Conservation (phyloP, 352 stramenopile species). For the Pythium aphanidermatum region DNA sequence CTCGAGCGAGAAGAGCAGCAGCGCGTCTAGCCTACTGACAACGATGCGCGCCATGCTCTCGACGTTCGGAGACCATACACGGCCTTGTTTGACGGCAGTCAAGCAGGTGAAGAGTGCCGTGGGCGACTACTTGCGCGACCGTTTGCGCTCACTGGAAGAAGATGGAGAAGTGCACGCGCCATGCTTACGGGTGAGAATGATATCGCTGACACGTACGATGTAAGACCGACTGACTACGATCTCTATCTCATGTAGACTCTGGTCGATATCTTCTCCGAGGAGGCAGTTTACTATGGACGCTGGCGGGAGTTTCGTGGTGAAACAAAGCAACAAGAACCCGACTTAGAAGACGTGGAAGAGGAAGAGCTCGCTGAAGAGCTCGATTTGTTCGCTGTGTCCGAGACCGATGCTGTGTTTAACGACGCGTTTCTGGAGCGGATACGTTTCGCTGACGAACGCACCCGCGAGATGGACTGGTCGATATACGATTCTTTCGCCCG, state of each 20-base stretch:
- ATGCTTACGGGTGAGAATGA: conserved; percentile 51
- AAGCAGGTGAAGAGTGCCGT: conserved; percentile 55
- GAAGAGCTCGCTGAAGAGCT: conserved; percentile 80
- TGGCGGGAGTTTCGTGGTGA: conserved; percentile 79
- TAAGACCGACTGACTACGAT: too few species aligned
- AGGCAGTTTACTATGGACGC: conserved; percentile 79
- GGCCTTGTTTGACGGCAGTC: conserved; percentile 50
- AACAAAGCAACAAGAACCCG: conserved; percentile 72
- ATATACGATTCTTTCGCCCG: conserved; percentile 78
- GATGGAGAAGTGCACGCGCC: conserved; percentile 34
- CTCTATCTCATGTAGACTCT: conserved; percentile 60
- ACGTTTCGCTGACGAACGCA: conserved; percentile 78
- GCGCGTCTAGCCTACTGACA: conserved; percentile 34
- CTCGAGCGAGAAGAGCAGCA: conserved; percentile 29
- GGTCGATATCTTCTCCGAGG: conserved; percentile 68
- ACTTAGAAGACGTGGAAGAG: conserved; percentile 75
- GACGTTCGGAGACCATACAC: conserved; percentile 65
- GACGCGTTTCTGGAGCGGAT: conserved; percentile 76
- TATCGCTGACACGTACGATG: too few species aligned
- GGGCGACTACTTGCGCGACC: conserved; percentile 41
- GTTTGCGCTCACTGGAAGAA: conserved; percentile 31
- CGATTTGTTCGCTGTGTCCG: conserved; percentile 77
- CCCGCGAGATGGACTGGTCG: conserved; percentile 74
- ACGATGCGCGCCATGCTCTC: conserved; percentile 82
- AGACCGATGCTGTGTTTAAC: conserved; percentile 73